Conservation (phyloP, 306 rosid genomes). For the Sicyos baderoa region DNA sequence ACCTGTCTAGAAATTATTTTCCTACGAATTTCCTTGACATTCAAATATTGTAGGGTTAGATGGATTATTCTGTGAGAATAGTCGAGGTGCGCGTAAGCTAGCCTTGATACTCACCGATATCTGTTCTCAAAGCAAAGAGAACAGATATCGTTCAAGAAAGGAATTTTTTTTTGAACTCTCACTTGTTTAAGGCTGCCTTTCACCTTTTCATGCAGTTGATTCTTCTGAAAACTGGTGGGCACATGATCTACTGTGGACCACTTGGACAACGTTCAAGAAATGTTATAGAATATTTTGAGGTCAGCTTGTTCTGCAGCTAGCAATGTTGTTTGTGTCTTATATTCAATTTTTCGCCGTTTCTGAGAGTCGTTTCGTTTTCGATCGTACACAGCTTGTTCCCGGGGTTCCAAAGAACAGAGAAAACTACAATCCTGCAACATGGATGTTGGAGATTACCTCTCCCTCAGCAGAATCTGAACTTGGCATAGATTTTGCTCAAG, state of each 20-base stretch:
- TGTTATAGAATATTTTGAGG: slow-evolving; percentile 36
- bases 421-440: slow-evolving; percentile 33
- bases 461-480: slow-evolving; percentile 32
- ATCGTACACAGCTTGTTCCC: slow-evolving; percentile 21
- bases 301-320: slow-evolving; percentile 6
- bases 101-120: too few species aligned
- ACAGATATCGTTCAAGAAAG: too few species aligned
- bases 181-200: neutral
- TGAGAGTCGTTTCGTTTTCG: neutral
- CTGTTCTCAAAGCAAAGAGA: neutral
- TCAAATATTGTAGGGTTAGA: too few species aligned
- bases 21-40: too few species aligned
- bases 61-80: too few species aligned
- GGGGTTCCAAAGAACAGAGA: slow-evolving; percentile 28
- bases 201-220: slow-evolving; percentile 23
- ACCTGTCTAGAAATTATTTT: too few species aligned
- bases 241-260: slow-evolving; percentile 35
- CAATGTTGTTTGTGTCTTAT: neutral
- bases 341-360: neutral
- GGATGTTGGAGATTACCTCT: slow-evolving; percentile 39
- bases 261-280: slow-evolving; percentile 36
- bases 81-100: too few species aligned
- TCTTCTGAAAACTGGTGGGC: slow-evolving; percentile 40
- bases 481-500: slow-evolving; percentile 33
- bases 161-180: neutral